Percentiles rank a stretch among this genome's conserved stretches.
Conservation (phyloP, 345 rosid genomes). For the Citrus cavaleriei region DNA sequence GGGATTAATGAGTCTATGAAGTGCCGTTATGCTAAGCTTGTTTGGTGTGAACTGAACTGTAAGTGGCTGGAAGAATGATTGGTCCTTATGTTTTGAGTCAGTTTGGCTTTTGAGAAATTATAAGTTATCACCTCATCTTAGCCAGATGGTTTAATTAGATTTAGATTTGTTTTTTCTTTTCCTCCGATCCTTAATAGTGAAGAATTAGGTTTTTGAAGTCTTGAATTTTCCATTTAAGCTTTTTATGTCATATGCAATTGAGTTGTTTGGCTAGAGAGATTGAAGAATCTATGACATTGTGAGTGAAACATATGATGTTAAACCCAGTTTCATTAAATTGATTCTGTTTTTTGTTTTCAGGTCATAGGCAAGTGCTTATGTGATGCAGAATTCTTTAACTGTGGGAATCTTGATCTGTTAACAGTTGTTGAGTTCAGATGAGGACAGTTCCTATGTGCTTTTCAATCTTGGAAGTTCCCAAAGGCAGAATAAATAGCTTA, state of each 20-base stretch:
- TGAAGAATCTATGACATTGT: background rate
- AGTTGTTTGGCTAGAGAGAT: background rate
- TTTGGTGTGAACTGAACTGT: background rate
- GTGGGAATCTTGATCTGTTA: conserved; percentile 17
- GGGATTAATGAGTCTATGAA: background rate
- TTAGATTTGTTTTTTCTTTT: background rate
- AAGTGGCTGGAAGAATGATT: background rate
- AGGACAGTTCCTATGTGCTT: conserved; percentile 49
- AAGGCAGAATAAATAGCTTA: conserved; percentile 43
- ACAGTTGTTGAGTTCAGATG: conserved; percentile 31
- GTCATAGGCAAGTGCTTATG: conserved; percentile 14
- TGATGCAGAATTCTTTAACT: conserved; percentile 14
- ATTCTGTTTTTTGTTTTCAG: conserved; percentile 25
- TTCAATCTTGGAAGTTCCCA: conserved; percentile 64
- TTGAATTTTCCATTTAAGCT: background rate
- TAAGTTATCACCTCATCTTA: background rate
- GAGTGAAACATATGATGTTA: background rate
- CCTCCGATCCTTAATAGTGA: background rate
- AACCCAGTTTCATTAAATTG: background rate
- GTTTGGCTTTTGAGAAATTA: background rate
- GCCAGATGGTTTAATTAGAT: background rate
- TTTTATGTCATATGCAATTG: background rate
- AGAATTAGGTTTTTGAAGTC: background rate
- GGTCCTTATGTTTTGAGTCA: background rate
- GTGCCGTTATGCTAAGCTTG: background rate